Evolutionary conservation across 2,329 filamentous ascomycete species (phyloP).

Genomic region (Cladosporium cucumerinum): DNA sequence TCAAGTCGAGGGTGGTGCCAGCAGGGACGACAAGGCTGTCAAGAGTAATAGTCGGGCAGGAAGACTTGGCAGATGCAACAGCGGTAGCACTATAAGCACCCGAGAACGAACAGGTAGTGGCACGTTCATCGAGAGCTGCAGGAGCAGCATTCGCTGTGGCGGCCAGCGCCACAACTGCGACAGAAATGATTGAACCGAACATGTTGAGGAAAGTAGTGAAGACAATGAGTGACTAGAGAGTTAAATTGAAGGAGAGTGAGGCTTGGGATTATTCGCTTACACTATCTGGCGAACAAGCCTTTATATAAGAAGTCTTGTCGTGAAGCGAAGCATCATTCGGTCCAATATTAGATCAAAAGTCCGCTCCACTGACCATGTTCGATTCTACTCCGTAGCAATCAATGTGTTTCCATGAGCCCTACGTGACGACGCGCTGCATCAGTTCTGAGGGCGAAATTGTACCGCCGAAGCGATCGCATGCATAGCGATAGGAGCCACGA

Average conservation of each 20-base stretch:
- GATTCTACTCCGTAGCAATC: neutral
- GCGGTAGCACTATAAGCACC: constrained; percentile 4
- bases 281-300: neutral
- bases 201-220: neutral
- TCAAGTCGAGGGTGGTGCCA: constrained; percentile 38
- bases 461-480: neutral
- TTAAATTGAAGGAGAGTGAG: neutral
- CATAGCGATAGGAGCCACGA: neutral
- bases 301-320: neutral
- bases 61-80: constrained; percentile 21
- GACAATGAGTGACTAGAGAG: neutral
- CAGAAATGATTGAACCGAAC: neutral
- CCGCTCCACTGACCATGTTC: neutral
- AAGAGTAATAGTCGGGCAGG: constrained; percentile 37
- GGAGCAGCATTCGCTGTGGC: neutral
- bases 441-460: neutral
- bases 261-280: neutral
- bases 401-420: neutral
- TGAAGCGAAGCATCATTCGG: neutral
- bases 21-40: constrained; percentile 37
- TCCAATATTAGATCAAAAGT: neutral
- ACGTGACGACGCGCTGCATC: neutral
- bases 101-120: constrained; percentile 1
- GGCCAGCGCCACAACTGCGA: constrained; percentile 6
- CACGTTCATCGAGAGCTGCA: neutral